Conservation (phyloP, 495 filamentous ascomycete genomes). For the Neurospora sp. region DNA sequence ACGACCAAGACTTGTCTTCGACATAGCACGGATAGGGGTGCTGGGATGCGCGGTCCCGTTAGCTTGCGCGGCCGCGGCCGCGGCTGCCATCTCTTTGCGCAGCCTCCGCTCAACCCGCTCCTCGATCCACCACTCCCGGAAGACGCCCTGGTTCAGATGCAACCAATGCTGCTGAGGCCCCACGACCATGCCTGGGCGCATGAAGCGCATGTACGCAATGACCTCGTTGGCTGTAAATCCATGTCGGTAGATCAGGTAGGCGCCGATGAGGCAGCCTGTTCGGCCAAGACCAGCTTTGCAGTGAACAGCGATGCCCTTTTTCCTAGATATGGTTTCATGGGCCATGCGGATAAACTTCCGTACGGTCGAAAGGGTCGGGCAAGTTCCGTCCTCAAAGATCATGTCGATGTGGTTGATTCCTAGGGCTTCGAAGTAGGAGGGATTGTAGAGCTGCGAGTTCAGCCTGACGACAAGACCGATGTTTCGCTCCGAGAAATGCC, state of each 20-base stretch:
- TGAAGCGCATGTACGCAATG: constrained; percentile 98
- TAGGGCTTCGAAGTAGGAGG: constrained; percentile 88
- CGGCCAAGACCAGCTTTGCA: constrained; percentile 97
- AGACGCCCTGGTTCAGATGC: constrained; percentile 89
- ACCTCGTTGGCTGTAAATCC: constrained; percentile 98
- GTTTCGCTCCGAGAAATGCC: constrained; percentile 74
- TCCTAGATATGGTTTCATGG: constrained; percentile 82
- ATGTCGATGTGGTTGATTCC: constrained; percentile 95
- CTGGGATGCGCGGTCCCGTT: constrained; percentile 41
- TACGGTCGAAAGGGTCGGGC: constrained; percentile 75
- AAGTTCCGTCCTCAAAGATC: constrained; percentile 99
- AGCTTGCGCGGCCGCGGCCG: constrained; percentile 23
- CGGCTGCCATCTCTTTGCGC: constrained; percentile 43
- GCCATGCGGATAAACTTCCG: constrained; percentile 89
- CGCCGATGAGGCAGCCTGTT: constrained; percentile 89
- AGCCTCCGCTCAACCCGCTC: constrained; percentile 61
- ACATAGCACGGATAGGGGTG: constrained; percentile 70
- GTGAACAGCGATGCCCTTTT: constrained; percentile 88
- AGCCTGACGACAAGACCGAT: constrained; percentile 90
- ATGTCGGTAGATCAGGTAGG: constrained; percentile 93
- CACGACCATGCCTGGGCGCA: constrained; percentile 98
- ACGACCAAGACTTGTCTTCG: constrained; percentile 35
- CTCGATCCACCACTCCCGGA: constrained; percentile 97
- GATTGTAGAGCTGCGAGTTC: constrained; percentile 91
- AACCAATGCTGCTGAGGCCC: constrained; percentile 99